Evolutionary conservation across 257 asterid genomes (phyloP).

Genomic region (Ilex asprella): DNA sequence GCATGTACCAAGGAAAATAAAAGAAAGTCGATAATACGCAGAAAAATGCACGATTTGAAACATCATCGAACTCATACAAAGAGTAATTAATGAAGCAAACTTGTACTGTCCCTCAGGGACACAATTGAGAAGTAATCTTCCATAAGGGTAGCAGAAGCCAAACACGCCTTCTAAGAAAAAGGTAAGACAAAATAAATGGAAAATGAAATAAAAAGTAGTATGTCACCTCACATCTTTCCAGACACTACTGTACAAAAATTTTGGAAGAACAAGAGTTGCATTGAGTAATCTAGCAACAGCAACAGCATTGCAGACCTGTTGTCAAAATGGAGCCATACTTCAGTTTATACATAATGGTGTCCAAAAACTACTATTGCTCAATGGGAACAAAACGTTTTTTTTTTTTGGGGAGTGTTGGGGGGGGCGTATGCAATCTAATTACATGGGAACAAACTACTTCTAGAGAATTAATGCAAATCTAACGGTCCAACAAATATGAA

Average conservation of each 20-base stretch:
- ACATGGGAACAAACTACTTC: not conserved
- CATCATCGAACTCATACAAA: too few relatives aligned
- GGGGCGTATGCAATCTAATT: too few relatives aligned
- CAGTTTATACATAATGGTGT: constrained; percentile 1
- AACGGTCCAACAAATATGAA: constrained; percentile 2
- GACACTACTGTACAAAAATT: constrained; percentile 87
- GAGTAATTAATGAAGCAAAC: too few relatives aligned
- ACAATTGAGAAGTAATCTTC: too few relatives aligned
- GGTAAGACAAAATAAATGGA: too few relatives aligned
- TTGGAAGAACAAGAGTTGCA: constrained; percentile 95
- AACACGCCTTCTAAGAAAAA: too few relatives aligned
- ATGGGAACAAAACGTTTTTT: not conserved
- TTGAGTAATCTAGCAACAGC: constrained; percentile 92
- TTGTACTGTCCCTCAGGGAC: too few relatives aligned
- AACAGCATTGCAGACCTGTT: constrained; percentile 97
- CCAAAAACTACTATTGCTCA: not conserved
- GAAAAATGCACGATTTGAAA: too few relatives aligned
- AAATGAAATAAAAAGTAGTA: constrained; percentile 4
- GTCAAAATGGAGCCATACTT: not conserved
- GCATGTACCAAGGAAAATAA: too few relatives aligned
- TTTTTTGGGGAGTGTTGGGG: too few relatives aligned
- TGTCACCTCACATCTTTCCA: constrained; percentile 88
- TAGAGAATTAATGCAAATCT: not conserved
- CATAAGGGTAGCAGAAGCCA: too few relatives aligned
- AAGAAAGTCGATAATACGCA: too few relatives aligned